Evolutionary conservation across 192 early-diverging fungal species (phyloP).

Genomic region (Mortierella antarctica): DNA sequence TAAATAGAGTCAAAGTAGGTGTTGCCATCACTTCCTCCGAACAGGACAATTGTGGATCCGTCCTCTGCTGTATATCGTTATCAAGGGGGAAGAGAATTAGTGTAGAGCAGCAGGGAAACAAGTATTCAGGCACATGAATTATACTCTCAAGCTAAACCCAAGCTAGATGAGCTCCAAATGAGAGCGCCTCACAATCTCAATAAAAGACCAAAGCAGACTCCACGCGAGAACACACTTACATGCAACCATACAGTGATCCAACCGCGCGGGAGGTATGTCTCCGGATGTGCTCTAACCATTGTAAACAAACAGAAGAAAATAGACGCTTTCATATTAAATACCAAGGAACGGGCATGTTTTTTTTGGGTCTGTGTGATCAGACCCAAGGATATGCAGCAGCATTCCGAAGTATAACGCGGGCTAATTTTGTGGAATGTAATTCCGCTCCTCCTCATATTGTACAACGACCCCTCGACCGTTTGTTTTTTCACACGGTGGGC

Average conservation of each 20-base stretch:
- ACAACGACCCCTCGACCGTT: neutral
- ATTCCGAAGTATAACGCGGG: too few species aligned
- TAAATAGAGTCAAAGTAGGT: conserved; percentile 28
- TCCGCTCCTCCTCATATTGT: neutral
- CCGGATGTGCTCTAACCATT: conserved; percentile 30
- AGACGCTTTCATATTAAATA: neutral
- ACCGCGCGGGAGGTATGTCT: conserved; percentile 30
- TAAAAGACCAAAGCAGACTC: neutral
- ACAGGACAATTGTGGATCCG: conserved; percentile 36
- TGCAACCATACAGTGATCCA: conserved; percentile 47
- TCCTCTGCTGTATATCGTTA: conserved; percentile 24
- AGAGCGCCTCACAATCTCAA: neutral
- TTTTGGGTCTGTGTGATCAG: neutral
- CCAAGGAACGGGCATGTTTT: neutral
- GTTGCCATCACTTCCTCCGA: conserved; percentile 29
- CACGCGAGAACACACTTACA: conserved; percentile 17
- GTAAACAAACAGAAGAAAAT: neutral
- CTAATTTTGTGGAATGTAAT: neutral
- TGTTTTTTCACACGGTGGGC: neutral
- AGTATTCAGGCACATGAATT: too few species aligned
- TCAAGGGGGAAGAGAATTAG: neutral
- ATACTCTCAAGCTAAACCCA: too few species aligned
- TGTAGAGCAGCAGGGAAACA: too few species aligned
- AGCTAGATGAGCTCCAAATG: neutral
- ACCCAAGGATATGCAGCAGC: neutral